These are phyloP conservation scores for Hypholoma fasciculare DNA, from an alignment of 768 basidiomycete genomes.

Conservation along the genomic window DNA sequence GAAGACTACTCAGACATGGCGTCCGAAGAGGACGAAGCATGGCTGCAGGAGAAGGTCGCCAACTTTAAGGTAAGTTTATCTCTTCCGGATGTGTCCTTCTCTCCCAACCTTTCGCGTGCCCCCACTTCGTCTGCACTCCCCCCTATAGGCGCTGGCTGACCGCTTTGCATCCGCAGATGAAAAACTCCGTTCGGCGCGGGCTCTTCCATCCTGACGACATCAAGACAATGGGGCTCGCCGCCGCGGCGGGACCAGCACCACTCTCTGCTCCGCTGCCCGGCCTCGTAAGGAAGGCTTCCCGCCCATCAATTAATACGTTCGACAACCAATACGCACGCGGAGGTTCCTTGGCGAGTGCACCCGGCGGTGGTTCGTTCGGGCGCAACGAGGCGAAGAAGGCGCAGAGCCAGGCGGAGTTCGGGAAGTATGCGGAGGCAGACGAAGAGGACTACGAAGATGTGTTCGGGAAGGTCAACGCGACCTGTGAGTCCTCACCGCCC, in stretches of 20 bases:
- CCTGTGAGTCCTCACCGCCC: conserved; percentile 45
- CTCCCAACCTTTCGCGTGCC: not conserved
- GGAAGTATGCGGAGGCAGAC: conserved; percentile 82
- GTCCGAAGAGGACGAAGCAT: conserved; percentile 70
- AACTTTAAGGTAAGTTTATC: conserved; percentile 68
- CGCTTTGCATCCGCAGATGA: conserved; percentile 43
- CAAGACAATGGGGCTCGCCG: conserved; percentile 65
- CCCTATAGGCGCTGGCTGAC: not conserved
- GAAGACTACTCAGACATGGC: conserved; percentile 94
- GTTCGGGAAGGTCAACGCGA: conserved; percentile 76
- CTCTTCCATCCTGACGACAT: conserved; percentile 91
- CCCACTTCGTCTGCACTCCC: not conserved
- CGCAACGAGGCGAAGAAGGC: conserved; percentile 60
- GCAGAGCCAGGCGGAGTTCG: conserved; percentile 64
- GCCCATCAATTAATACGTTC: conserved; percentile 40
- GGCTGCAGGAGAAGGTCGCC: conserved; percentile 75
- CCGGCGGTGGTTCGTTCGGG: conserved; percentile 61
- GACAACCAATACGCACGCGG: conserved; percentile 54
- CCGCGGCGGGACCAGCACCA: conserved; percentile 51
- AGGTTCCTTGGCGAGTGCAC: conserved; percentile 48
- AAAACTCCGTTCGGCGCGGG: conserved; percentile 69
- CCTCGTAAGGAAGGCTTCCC: conserved; percentile 51
- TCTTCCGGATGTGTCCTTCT: not conserved
- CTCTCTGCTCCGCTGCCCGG: conserved; percentile 67
- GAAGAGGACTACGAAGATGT: conserved; percentile 97